Evolutionary conservation across 441 rosid species (phyloP).

Genomic region (Gossypium gossypioides): DNA sequence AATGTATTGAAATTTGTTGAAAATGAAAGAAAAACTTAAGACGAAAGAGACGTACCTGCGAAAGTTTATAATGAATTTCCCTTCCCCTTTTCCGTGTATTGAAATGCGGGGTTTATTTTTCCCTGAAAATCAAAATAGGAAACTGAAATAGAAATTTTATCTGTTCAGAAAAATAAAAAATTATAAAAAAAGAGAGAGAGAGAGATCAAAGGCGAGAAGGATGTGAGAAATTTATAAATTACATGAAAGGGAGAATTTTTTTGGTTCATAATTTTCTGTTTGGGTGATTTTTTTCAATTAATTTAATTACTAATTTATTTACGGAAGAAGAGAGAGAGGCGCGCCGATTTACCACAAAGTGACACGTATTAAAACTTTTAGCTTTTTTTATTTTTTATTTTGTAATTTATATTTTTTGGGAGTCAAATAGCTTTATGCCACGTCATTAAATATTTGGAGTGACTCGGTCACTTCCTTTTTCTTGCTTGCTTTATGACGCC

Average conservation of each 20-base stretch:
- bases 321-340: background rate
- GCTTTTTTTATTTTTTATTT: background rate
- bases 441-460: slow-evolving; percentile 6
- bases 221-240: slow-evolving; percentile 30
- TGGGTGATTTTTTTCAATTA: background rate
- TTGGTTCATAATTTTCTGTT: background rate
- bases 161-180: background rate
- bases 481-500: background rate
- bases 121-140: background rate
- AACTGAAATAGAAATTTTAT: background rate
- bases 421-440: slow-evolving; percentile 5
- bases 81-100: background rate
- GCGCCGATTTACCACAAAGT: background rate
- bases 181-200: background rate
- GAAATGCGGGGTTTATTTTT: background rate
- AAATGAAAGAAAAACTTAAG: slow-evolving; percentile 5
- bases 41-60: slow-evolving; percentile 26
- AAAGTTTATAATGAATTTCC: background rate
- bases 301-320: background rate
- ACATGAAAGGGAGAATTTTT: slow-evolving; percentile 6
- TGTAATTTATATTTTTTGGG: background rate
- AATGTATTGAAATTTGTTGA: background rate
- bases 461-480: background rate
- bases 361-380: slow-evolving; percentile 20
- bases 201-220: slow-evolving; percentile 19